Evolutionary conservation across 2,329 filamentous ascomycete species (phyloP).

Genomic region (Pseudomassariella vexata): DNA sequence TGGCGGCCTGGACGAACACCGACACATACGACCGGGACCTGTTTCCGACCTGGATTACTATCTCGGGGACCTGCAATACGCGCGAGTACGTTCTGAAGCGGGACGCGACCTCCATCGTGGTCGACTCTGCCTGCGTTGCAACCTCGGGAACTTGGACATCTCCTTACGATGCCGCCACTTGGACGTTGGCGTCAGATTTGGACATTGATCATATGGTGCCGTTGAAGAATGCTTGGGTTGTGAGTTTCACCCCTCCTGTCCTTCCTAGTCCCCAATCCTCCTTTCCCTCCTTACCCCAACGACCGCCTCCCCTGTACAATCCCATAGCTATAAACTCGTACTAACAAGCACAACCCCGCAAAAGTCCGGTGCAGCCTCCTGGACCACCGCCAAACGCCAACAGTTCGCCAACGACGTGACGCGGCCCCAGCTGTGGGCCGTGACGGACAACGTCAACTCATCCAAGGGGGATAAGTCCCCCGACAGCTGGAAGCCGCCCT

Average conservation of each 20-base stretch:
- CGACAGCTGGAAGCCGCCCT: conserved; percentile 69
- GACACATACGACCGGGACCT: conserved; percentile 57
- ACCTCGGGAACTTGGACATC: conserved; percentile 64
- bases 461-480: conserved; percentile 68
- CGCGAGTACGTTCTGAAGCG: conserved; percentile 67
- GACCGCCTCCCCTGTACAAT: not conserved
- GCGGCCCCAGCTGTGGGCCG: conserved; percentile 71
- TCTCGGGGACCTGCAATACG: conserved; percentile 64
- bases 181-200: conserved; percentile 62
- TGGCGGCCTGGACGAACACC: conserved; percentile 47
- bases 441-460: conserved; percentile 72
- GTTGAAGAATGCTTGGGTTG: conserved; percentile 73
- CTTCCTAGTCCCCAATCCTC: not conserved
- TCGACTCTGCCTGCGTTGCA: conserved; percentile 53
- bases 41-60: conserved; percentile 68
- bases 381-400: conserved; percentile 63
- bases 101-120: conserved; percentile 60
- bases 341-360: too few species aligned
- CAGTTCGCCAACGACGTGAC: conserved; percentile 72
- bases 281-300: not conserved
- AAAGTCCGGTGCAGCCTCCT: conserved; percentile 66
- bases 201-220: conserved; percentile 85
- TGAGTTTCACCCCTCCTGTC: conserved; percentile 22
- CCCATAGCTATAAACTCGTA: too few species aligned
- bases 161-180: conserved; percentile 68